phyloP scores from a whole-genome alignment of 352 stramenopile species.

The Albugo laibachii region DNA sequence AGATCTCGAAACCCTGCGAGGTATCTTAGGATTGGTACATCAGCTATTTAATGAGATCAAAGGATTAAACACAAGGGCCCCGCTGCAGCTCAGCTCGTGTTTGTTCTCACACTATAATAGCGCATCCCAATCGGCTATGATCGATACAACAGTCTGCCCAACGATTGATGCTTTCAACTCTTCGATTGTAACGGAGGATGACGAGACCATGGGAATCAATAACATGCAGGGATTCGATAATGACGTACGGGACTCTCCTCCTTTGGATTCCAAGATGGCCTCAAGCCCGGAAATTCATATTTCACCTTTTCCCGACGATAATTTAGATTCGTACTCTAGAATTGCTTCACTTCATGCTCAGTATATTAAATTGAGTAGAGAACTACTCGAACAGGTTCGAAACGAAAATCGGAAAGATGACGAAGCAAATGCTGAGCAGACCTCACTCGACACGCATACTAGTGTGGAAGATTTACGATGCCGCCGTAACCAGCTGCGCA shows the following conservation, averaged over 20 bases:
- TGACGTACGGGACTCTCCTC: conserved; percentile 9
- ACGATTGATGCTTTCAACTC: conserved; percentile 11
- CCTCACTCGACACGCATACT: too few species aligned
- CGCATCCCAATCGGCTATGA: conserved; percentile 8
- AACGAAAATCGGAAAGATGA: background rate
- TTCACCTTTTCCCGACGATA: conserved; percentile 33
- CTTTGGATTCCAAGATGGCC: conserved; percentile 9
- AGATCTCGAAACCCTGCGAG: too few species aligned
- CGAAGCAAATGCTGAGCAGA: background rate
- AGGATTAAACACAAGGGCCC: conserved; percentile 69
- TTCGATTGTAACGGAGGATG: conserved; percentile 4
- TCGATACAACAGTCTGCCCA: conserved; percentile 13
- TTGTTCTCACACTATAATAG: conserved; percentile 32
- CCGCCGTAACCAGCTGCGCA: conserved; percentile 46
- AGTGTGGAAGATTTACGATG: too few species aligned
- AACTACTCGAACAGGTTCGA: conserved; percentile 30
- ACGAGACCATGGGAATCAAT: conserved; percentile 37
- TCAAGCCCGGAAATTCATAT: conserved; percentile 41
- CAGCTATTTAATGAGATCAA: conserved; percentile 67
- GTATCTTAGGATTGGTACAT: conserved; percentile 16
- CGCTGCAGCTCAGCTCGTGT: conserved; percentile 55
- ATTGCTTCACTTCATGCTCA: conserved; percentile 56
- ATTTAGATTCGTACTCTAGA: conserved; percentile 73
- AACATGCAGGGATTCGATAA: conserved; percentile 12
- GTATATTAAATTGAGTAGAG: conserved; percentile 52